A percentile compares a stretch with the other conserved stretches of the same genome.
These are phyloP conservation scores for Nemania sp. DNA, from an alignment of 2,329 filamentous ascomycete species.

Conservation along the genomic window DNA sequence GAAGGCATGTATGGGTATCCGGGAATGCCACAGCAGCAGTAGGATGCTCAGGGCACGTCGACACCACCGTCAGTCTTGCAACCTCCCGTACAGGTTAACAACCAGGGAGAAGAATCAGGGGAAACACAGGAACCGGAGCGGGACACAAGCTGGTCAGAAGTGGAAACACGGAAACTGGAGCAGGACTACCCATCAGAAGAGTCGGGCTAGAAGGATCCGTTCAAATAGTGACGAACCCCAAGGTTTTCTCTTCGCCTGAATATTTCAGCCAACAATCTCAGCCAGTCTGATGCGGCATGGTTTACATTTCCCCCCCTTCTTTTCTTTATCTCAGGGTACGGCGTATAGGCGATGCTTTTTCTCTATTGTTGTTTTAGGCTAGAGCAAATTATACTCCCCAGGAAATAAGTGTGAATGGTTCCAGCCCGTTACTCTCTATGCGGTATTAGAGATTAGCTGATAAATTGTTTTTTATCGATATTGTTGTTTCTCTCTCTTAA, in stretches of 20 bases:
- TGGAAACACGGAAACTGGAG: not conserved
- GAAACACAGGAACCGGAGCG: constrained; percentile 6
- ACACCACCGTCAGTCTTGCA: constrained; percentile 17
- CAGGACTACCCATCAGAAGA: not conserved
- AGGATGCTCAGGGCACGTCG: constrained; percentile 30
- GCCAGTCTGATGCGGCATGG: constrained; percentile 7
- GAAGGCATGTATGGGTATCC: constrained; percentile 86
- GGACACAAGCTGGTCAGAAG: not conserved
- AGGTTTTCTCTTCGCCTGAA: constrained; percentile 9
- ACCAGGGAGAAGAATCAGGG: constrained; percentile 7
- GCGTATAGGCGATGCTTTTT: constrained; percentile 23
- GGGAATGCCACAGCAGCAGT: constrained; percentile 77
- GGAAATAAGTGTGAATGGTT: constrained; percentile 21
- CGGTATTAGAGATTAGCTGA: constrained; percentile 5
- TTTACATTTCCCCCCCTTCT: constrained; percentile 1
- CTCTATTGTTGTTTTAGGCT: constrained; percentile 16
- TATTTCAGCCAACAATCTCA: constrained; percentile 2
- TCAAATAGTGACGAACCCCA: not conserved
- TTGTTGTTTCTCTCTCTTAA: constrained; percentile 2
- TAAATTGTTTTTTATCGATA: constrained; percentile 24
- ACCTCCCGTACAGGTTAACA: constrained; percentile 11
- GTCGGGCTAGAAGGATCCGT: not conserved
- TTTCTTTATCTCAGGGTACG: constrained; percentile 18
- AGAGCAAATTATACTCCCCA: constrained; percentile 20
- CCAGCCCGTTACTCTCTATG: not conserved